Evolutionary conservation across 2,329 filamentous ascomycete genomes (phyloP).

Genomic region (Fusarium sp.): DNA sequence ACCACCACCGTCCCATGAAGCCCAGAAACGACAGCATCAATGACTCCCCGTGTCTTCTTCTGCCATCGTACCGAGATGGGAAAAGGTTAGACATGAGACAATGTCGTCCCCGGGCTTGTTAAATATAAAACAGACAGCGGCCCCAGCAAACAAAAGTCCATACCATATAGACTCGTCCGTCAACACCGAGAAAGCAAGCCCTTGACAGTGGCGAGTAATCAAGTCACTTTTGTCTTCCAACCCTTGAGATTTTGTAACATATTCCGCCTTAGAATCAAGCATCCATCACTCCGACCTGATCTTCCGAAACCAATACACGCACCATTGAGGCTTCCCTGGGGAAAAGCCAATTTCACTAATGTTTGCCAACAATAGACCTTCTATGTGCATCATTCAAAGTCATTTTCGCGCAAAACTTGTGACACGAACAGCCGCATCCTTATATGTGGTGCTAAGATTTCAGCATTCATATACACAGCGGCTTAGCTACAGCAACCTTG

Average conservation of each 20-base stretch:
- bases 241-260: conserved; percentile 52
- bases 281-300: conserved; percentile 57
- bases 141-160: conserved; percentile 50
- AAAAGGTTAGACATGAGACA: conserved; percentile 12
- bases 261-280: conserved; percentile 53
- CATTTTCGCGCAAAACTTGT: conserved; percentile 47
- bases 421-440: conserved; percentile 45
- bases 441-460: conserved; percentile 39
- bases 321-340: conserved; percentile 53
- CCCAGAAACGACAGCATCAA: conserved; percentile 12
- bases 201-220: conserved; percentile 49
- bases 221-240: conserved; percentile 58
- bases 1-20: conserved; percentile 48
- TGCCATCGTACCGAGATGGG: conserved; percentile 9
- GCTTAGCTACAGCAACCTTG: conserved; percentile 39
- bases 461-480: conserved; percentile 48
- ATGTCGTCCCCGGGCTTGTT: conserved; percentile 47
- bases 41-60: conserved; percentile 4
- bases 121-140: conserved; percentile 50
- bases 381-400: conserved; percentile 61
- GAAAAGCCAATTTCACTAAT: conserved; percentile 59
- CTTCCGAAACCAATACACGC: conserved; percentile 54
- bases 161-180: conserved; percentile 50
- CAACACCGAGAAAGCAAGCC: conserved; percentile 49
- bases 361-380: conserved; percentile 60